Conservation (phyloP, 768 basidiomycete species). For the Tephrocybe sp. region DNA sequence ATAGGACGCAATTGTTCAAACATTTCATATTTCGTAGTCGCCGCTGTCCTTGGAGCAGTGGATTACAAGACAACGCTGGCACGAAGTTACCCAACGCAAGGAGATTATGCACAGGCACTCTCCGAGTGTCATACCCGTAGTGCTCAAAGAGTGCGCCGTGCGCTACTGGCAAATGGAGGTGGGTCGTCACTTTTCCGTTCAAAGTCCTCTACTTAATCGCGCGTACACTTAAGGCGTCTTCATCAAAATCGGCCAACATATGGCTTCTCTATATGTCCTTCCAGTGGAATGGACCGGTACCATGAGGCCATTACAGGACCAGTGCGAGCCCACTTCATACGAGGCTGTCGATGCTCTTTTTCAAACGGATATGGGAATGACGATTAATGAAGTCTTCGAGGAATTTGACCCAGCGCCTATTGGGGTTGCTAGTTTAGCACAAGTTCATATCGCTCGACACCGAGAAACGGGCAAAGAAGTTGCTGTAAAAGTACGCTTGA, state of each 20-base stretch:
- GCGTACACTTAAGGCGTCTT: constrained; percentile 55
- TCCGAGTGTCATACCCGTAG: constrained; percentile 84
- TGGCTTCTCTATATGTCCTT: constrained; percentile 60
- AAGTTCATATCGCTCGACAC: constrained; percentile 86
- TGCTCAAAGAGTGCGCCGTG: constrained; percentile 72
- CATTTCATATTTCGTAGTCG: constrained; percentile 34
- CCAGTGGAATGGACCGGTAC: constrained; percentile 51
- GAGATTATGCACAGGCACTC: constrained; percentile 50
- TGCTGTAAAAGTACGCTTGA: constrained; percentile 72
- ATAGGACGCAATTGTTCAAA: constrained; percentile 22
- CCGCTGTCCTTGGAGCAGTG: constrained; percentile 59
- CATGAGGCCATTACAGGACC: constrained; percentile 75
- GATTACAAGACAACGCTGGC: constrained; percentile 74
- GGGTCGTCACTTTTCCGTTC: constrained; percentile 17
- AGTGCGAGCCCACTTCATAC: constrained; percentile 86
- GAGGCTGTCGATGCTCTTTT: constrained; percentile 77
- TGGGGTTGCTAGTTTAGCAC: constrained; percentile 94
- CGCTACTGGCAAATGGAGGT: constrained; percentile 90
- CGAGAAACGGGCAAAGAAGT: constrained; percentile 69
- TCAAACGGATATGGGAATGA: constrained; percentile 69
- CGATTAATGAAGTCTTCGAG: constrained; percentile 74
- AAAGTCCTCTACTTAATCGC: constrained; percentile 1
- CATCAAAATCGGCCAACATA: constrained; percentile 89
- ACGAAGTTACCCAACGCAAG: constrained; percentile 45
- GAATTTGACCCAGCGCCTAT: constrained; percentile 87